Conservation (phyloP, 1,284 basidiomycete genomes). For the Naganishia cerealis region DNA sequence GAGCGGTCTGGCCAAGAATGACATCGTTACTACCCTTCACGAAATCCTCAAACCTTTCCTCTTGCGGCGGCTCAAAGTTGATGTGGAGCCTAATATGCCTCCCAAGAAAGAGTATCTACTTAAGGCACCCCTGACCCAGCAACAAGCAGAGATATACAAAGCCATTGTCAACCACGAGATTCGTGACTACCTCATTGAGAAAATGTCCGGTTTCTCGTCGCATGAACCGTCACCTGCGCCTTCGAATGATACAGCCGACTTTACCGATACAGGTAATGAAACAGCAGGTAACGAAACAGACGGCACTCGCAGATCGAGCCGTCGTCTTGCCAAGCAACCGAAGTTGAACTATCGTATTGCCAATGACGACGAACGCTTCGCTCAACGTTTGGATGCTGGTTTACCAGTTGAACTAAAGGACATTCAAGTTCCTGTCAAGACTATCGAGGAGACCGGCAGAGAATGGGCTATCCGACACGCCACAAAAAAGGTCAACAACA, state of each 20-base stretch:
- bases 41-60: conserved; percentile 92
- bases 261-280: conserved; percentile 39
- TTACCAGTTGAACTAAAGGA: conserved; percentile 30
- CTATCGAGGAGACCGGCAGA: conserved; percentile 57
- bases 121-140: conserved; percentile 80
- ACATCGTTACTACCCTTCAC: conserved; percentile 78
- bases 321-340: conserved; percentile 49
- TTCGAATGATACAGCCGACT: conserved; percentile 38
- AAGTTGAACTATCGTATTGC: conserved; percentile 57
- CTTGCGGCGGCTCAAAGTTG: conserved; percentile 84
- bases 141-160: conserved; percentile 82
- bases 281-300: conserved; percentile 36
- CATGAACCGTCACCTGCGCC: conserved; percentile 37
- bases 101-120: conserved; percentile 92
- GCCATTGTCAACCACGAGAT: conserved; percentile 69
- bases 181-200: conserved; percentile 64
- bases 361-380: conserved; percentile 69
- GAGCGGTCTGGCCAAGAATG: conserved; percentile 56
- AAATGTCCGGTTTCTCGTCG: conserved; percentile 44
- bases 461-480: conserved; percentile 64
- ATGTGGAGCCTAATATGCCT: conserved; percentile 77
- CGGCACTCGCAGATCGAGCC: conserved; percentile 39
- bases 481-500: conserved; percentile 79
- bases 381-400: conserved; percentile 63
- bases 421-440: conserved; percentile 52